Evolutionary conservation across 345 rosid genomes (phyloP).

Genomic region (rapeseed (Brassica napus)): DNA sequence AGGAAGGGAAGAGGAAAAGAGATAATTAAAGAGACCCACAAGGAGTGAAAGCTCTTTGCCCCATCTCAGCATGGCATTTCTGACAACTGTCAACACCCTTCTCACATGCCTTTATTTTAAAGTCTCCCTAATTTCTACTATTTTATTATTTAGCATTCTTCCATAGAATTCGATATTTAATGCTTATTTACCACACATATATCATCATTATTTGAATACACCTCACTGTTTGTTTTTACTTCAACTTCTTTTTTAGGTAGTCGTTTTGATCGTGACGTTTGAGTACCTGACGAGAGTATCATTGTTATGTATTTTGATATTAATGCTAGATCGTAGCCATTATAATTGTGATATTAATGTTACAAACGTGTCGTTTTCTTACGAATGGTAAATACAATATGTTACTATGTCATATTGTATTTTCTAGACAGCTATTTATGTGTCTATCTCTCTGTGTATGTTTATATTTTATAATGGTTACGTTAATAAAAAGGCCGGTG

Average conservation of each 20-base stretch:
- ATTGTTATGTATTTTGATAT: conserved; percentile 2
- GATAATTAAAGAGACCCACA: conserved; percentile 42
- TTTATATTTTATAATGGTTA: not conserved
- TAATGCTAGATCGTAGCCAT: not conserved
- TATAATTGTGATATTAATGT: not conserved
- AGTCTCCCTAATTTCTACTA: not conserved
- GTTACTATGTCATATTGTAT: not conserved
- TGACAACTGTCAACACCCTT: conserved; percentile 36
- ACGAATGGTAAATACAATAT: not conserved
- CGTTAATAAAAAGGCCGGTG: not conserved
- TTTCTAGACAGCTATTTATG: not conserved
- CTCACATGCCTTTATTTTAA: conserved; percentile 27
- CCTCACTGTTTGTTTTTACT: not conserved
- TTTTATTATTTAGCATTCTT: conserved; percentile 8
- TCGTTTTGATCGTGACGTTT: conserved; percentile 1
- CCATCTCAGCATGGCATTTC: conserved; percentile 41
- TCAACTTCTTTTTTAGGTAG: not conserved
- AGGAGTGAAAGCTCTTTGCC: conserved; percentile 42
- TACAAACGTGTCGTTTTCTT: not conserved
- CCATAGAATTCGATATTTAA: conserved; percentile 25
- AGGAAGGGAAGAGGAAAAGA: conserved; percentile 39
- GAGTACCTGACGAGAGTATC: not conserved
- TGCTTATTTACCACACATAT: conserved; percentile 7
- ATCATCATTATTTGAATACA: not conserved
- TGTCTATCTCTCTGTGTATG: not conserved